Conservation (phyloP, 306 rosid genomes). For the Fagus crenata region DNA sequence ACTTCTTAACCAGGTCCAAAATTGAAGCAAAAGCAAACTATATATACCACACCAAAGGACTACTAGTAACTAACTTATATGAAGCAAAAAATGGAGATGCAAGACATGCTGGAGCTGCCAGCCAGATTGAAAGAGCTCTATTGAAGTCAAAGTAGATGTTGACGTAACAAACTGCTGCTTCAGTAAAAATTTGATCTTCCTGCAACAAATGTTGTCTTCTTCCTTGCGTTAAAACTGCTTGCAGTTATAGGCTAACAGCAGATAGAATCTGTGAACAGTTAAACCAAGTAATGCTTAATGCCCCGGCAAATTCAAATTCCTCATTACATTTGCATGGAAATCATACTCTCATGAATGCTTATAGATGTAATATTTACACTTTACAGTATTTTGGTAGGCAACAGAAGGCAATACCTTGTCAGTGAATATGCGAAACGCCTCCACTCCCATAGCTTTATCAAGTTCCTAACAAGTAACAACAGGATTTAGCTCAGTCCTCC, state of each 20-base stretch:
- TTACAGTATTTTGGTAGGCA: neutral
- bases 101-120: neutral
- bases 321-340: conserved; percentile 10
- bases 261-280: conserved; percentile 55
- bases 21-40: neutral
- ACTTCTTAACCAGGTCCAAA: neutral
- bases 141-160: neutral
- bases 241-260: conserved; percentile 42
- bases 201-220: conserved; percentile 14
- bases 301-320: conserved; percentile 6
- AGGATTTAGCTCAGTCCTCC: conserved; percentile 12
- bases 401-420: conserved; percentile 56
- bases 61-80: neutral
- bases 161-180: conserved; percentile 10
- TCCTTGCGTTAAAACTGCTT: conserved; percentile 3
- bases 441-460: conserved; percentile 72
- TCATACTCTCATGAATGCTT: conserved; percentile 7
- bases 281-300: conserved; percentile 7
- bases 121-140: neutral
- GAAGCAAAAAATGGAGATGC: neutral
- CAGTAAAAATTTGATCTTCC: conserved; percentile 11
- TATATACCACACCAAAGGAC: neutral
- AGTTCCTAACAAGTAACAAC: conserved; percentile 55
- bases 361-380: neutral
- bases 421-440: conserved; percentile 53